Evolutionary conservation across 164 flowering plant species (phyloP).

Genomic region (Dillenia suffruticosa): DNA sequence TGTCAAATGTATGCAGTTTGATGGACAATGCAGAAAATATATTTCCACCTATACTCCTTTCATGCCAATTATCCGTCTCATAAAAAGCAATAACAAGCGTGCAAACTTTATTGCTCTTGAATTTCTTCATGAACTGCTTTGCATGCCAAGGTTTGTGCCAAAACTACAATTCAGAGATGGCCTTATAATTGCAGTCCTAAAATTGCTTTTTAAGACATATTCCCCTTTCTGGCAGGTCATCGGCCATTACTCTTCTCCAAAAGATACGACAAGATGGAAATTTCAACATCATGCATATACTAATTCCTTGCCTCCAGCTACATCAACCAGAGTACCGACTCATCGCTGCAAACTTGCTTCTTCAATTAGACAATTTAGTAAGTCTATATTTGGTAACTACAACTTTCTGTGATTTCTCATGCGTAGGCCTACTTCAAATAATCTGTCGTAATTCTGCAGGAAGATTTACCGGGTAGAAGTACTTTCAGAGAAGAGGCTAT

Average conservation of each 20-base stretch:
- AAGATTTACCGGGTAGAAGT: conserved; percentile 37
- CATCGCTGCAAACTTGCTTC: conserved; percentile 64
- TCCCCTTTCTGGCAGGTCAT: conserved; percentile 40
- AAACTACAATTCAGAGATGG: not conserved
- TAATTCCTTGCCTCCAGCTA: conserved; percentile 40
- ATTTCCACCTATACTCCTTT: conserved; percentile 40
- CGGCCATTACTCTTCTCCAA: conserved; percentile 46
- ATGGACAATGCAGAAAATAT: conserved; percentile 57
- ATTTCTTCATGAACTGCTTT: conserved; percentile 62
- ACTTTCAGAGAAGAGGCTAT: conserved; percentile 52
- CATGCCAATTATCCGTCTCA: conserved; percentile 45
- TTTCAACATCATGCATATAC: conserved; percentile 25
- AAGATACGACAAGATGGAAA: conserved; percentile 42
- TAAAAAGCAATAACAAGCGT: conserved; percentile 40
- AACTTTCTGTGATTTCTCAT: not conserved
- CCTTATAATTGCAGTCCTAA: not conserved
- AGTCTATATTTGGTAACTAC: not conserved
- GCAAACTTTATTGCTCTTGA: conserved; percentile 50
- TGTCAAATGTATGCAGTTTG: conserved; percentile 62
- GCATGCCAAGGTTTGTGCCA: conserved; percentile 57
- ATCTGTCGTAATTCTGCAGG: conserved; percentile 33
- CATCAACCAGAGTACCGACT: conserved; percentile 40
- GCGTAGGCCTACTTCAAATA: not conserved
- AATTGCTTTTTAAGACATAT: not conserved
- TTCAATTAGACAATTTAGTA: conserved; percentile 65